phyloP scores from a whole-genome alignment of 2,329 filamentous ascomycete genomes.

The Rhinocladiella mackenziei region DNA sequence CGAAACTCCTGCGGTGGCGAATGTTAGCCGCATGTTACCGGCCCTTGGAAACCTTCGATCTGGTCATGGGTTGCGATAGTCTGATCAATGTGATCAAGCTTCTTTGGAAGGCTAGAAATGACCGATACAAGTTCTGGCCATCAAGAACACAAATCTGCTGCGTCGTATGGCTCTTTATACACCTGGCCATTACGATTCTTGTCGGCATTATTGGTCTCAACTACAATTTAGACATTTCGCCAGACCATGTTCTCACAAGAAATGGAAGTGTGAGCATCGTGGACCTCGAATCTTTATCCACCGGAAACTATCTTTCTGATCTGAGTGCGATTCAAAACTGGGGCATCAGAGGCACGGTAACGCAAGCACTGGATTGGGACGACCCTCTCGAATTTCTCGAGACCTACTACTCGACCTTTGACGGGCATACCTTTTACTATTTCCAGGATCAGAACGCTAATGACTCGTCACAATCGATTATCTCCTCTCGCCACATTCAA shows the following conservation, averaged over 20 bases:
- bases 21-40: slow-evolving; percentile 21
- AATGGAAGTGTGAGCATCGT: slow-evolving; percentile 19
- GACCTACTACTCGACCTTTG: slow-evolving; percentile 11
- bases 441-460: slow-evolving; percentile 23
- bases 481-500: slow-evolving; percentile 17
- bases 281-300: slow-evolving; percentile 16
- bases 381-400: slow-evolving; percentile 20
- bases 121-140: slow-evolving; percentile 11
- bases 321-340: slow-evolving; percentile 16
- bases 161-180: slow-evolving; percentile 23
- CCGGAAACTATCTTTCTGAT: slow-evolving; percentile 12
- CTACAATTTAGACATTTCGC: slow-evolving; percentile 23
- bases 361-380: slow-evolving; percentile 6
- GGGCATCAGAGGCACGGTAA: slow-evolving; percentile 23
- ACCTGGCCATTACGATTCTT: slow-evolving; percentile 21
- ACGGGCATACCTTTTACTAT: slow-evolving; percentile 18
- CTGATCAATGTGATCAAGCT: slow-evolving; percentile 24
- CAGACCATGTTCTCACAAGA: slow-evolving; percentile 5
- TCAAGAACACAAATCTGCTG: slow-evolving; percentile 23
- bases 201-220: slow-evolving; percentile 28
- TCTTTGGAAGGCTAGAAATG: slow-evolving; percentile 18
- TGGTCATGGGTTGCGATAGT: slow-evolving; percentile 23
- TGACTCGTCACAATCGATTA: slow-evolving; percentile 1
- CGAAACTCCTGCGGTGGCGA: slow-evolving; percentile 24
- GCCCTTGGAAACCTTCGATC: slow-evolving; percentile 21